Conservation (phyloP, 305 asterid species). For the Solanum hybrid region DNA sequence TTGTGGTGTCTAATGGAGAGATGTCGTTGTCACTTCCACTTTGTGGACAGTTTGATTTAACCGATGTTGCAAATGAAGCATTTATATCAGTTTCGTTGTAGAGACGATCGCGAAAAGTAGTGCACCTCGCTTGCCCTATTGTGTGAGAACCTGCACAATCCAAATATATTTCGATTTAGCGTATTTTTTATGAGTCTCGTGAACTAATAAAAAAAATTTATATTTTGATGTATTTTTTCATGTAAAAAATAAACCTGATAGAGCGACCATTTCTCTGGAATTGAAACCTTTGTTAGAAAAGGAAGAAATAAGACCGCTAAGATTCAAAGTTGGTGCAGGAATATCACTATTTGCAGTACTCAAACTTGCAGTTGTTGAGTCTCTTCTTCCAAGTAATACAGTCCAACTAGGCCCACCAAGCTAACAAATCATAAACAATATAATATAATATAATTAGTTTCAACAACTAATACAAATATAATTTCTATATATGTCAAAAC, state of each 20-base stretch:
- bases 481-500: neutral
- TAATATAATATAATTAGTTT: neutral
- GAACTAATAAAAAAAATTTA: too few relatives aligned
- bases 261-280: slow-evolving; percentile 54
- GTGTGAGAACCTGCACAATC: slow-evolving; percentile 21
- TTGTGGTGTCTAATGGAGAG: slow-evolving; percentile 17
- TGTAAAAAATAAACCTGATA: slow-evolving; percentile 36
- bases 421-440: slow-evolving; percentile 18
- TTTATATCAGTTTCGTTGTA: slow-evolving; percentile 11
- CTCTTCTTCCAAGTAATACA: slow-evolving; percentile 56
- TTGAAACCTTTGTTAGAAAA: slow-evolving; percentile 59
- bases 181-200: too few relatives aligned
- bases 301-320: slow-evolving; percentile 35
- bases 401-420: slow-evolving; percentile 56
- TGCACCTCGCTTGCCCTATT: slow-evolving; percentile 29
- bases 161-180: neutral
- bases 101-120: slow-evolving; percentile 19
- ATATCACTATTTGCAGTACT: slow-evolving; percentile 37
- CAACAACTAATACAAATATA: neutral
- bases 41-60: slow-evolving; percentile 19
- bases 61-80: slow-evolving; percentile 7
- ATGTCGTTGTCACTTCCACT: slow-evolving; percentile 19
- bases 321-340: slow-evolving; percentile 37
- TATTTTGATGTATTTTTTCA: too few relatives aligned
- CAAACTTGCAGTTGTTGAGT: slow-evolving; percentile 46